Evolutionary conservation across 371 early-diverging fungal species (phyloP).

Genomic region (Scutellospora calospora): DNA sequence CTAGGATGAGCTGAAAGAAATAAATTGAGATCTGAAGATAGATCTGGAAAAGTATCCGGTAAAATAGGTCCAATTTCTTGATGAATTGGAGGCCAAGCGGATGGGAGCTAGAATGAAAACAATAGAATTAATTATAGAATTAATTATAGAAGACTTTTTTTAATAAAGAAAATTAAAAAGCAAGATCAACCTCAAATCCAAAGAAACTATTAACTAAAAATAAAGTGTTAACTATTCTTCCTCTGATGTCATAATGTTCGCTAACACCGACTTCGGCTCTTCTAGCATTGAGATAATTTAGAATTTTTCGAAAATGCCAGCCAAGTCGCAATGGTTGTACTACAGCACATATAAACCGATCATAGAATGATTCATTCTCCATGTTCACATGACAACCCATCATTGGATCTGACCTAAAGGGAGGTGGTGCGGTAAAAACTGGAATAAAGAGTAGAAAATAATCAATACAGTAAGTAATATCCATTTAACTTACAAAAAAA

Average conservation of each 20-base stretch:
- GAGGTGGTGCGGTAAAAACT: background rate
- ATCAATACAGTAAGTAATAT: too few species aligned
- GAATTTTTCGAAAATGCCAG: background rate
- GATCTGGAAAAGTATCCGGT: conserved; percentile 3
- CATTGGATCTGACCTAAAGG: conserved; percentile 31
- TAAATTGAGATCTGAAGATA: background rate
- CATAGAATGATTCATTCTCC: conserved; percentile 34
- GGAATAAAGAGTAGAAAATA: too few species aligned
- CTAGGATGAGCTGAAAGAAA: background rate
- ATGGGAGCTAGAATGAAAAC: background rate
- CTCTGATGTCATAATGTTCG: too few species aligned
- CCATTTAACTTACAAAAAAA: too few species aligned
- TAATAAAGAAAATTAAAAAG: too few species aligned
- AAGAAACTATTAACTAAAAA: conserved; percentile 36
- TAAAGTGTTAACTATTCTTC: background rate
- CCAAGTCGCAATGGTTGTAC: too few species aligned
- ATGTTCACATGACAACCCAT: conserved; percentile 21
- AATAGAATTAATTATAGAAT: too few species aligned
- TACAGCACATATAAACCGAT: too few species aligned
- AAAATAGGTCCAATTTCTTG: conserved; percentile 36
- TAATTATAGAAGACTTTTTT: too few species aligned
- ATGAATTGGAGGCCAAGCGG: background rate
- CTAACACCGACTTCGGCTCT: conserved; percentile 10
- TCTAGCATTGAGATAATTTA: background rate
- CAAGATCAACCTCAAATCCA: conserved; percentile 45